Evolutionary conservation across 768 basidiomycete genomes (phyloP).

Genomic region (Collybia nuda): DNA sequence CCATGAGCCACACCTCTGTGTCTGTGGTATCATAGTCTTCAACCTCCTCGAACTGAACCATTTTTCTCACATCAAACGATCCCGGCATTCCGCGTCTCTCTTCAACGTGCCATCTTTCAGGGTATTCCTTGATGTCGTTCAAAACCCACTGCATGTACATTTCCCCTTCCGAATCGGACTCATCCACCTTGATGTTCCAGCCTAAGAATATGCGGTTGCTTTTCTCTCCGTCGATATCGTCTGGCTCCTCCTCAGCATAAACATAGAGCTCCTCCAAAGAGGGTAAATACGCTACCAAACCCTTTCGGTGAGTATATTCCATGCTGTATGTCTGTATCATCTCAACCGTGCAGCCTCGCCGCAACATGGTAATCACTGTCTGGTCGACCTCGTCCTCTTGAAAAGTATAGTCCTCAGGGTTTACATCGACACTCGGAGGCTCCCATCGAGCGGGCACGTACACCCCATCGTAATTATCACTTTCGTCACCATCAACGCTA

Average conservation of each 20-base stretch:
- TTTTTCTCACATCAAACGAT: slow-evolving; percentile 29
- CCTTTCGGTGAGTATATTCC: slow-evolving; percentile 52
- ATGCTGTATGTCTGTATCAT: slow-evolving; percentile 61
- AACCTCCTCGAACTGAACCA: slow-evolving; percentile 27
- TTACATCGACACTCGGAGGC: slow-evolving; percentile 44
- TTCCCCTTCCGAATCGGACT: slow-evolving; percentile 42
- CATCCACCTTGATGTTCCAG: slow-evolving; percentile 62
- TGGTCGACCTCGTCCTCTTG: slow-evolving; percentile 21
- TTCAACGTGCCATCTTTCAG: slow-evolving; percentile 32
- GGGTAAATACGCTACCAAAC: slow-evolving; percentile 46
- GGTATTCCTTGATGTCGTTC: slow-evolving; percentile 28
- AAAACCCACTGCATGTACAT: slow-evolving; percentile 42
- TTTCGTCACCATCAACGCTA: slow-evolving; percentile 9
- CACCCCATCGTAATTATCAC: slow-evolving; percentile 14
- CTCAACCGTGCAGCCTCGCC: slow-evolving; percentile 56
- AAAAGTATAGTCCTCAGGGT: slow-evolving; percentile 17
- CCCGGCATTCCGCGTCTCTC: slow-evolving; percentile 19
- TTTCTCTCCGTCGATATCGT: slow-evolving; percentile 19
- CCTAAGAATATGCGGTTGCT: slow-evolving; percentile 58
- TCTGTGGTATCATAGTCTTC: slow-evolving; percentile 35
- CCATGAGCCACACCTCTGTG: slow-evolving; percentile 29
- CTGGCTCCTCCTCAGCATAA: slow-evolving; percentile 20
- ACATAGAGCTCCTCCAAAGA: slow-evolving; percentile 31
- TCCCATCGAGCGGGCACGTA: slow-evolving; percentile 57
- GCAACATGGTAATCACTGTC: slow-evolving; percentile 37